phyloP scores from a whole-genome alignment of 306 rosid genomes.

The Vigna unguiculata region DNA sequence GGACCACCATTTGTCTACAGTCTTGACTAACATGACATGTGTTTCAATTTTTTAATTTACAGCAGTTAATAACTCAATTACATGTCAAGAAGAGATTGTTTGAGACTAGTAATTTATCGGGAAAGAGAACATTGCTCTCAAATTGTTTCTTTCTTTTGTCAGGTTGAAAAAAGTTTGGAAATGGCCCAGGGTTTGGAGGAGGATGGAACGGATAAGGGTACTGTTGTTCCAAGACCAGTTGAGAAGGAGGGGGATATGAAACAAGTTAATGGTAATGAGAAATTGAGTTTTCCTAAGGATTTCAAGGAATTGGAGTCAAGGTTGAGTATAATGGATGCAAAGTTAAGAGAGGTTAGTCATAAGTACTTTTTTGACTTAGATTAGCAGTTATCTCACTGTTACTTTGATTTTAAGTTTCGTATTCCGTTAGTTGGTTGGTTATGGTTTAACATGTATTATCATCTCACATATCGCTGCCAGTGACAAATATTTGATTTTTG shows the following conservation, averaged over 20 bases:
- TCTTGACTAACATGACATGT: neutral
- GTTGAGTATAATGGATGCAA: slow-evolving; percentile 59
- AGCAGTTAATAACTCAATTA: neutral
- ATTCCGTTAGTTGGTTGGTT: slow-evolving; percentile 30
- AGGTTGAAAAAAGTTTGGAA: slow-evolving; percentile 55
- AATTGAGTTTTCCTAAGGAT: slow-evolving; percentile 51
- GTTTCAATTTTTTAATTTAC: neutral
- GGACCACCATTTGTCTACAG: too few relatives aligned
- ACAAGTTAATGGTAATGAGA: slow-evolving; percentile 41
- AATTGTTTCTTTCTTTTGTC: slow-evolving; percentile 20
- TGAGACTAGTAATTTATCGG: neutral
- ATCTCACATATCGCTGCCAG: slow-evolving; percentile 2
- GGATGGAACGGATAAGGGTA: slow-evolving; percentile 39
- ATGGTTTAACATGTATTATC: neutral
- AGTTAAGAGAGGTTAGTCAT: slow-evolving; percentile 69
- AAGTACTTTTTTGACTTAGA: slow-evolving; percentile 32
- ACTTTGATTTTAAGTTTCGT: slow-evolving; percentile 31
- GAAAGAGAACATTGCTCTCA: neutral
- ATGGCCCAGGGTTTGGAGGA: slow-evolving; percentile 51
- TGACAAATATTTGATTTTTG: slow-evolving; percentile 19
- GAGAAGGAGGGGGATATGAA: slow-evolving; percentile 51
- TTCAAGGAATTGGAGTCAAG: slow-evolving; percentile 62
- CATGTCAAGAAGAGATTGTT: too few relatives aligned
- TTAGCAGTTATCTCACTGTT: slow-evolving; percentile 15
- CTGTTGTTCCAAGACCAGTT: slow-evolving; percentile 29